Percentiles rank a stretch among this genome's conserved stretches.
Conservation (phyloP, 257 asterid species). For the Solanum microdontum region DNA sequence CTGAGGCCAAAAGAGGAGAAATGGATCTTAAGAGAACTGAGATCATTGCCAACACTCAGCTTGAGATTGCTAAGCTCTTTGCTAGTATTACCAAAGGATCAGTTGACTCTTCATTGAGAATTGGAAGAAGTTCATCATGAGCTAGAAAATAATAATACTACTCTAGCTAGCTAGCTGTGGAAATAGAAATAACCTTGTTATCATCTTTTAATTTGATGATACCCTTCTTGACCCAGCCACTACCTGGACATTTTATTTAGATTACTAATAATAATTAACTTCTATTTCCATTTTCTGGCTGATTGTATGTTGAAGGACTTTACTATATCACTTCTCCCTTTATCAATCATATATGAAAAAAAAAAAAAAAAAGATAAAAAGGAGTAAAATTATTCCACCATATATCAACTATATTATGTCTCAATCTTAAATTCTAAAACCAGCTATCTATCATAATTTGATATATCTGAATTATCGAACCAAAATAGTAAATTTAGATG, state of each 20-base stretch:
- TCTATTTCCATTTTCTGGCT: background rate
- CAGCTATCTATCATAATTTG: background rate
- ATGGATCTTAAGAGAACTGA: conserved; percentile 65
- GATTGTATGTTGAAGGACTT: background rate
- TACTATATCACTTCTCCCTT: background rate
- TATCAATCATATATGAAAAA: background rate
- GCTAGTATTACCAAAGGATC: conserved; percentile 30
- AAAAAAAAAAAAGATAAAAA: background rate
- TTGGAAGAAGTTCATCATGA: conserved; percentile 28
- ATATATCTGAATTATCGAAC: background rate
- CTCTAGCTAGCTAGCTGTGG: background rate
- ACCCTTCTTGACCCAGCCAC: background rate
- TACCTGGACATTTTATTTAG: background rate
- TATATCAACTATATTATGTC: background rate
- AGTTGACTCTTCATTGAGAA: conserved; percentile 31
- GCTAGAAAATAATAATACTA: background rate
- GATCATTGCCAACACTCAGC: conserved; percentile 66
- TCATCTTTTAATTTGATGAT: background rate
- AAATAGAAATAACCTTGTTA: background rate
- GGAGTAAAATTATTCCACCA: background rate
- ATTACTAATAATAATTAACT: background rate
- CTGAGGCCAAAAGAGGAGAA: conserved; percentile 66
- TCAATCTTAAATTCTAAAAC: no score
- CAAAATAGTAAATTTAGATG: background rate
- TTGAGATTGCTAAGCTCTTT: conserved; percentile 63